Evolutionary conservation across 257 asterid genomes (phyloP).

Genomic region (Fraxinus americana): DNA sequence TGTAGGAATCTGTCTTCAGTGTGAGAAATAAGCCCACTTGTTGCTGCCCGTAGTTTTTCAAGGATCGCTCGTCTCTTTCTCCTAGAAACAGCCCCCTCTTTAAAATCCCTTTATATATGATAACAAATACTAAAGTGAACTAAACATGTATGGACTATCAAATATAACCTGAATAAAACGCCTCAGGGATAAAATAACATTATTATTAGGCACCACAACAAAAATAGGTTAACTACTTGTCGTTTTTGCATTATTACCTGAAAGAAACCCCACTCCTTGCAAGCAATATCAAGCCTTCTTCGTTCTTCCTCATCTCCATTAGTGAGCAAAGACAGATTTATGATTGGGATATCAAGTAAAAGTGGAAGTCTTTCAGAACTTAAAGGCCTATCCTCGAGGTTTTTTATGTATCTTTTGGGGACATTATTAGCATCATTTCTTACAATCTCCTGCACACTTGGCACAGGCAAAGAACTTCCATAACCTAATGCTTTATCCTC

Average conservation of each 20-base stretch:
- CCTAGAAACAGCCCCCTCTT: no score
- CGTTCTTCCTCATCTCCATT: conserved; percentile 37
- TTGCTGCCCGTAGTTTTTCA: no score
- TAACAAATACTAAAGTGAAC: no score
- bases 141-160: no score
- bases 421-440: conserved; percentile 32
- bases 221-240: neutral
- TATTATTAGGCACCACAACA: no score
- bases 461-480: conserved; percentile 46
- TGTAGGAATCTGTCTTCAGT: no score
- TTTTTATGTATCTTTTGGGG: conserved; percentile 38
- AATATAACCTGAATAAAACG: no score
- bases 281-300: conserved; percentile 41
- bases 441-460: conserved; percentile 51
- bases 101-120: no score
- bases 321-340: conserved; percentile 40
- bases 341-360: conserved; percentile 40
- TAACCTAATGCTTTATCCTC: conserved; percentile 31
- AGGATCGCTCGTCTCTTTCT: no score
- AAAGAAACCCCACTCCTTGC: conserved; percentile 54
- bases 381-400: conserved; percentile 39
- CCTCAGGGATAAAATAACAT: no score
- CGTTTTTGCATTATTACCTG: conserved; percentile 25
- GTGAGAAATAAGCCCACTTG: no score
- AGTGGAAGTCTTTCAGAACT: conserved; percentile 5